phyloP scores from a whole-genome alignment of 768 basidiomycete genomes.

The Steccherinum ochraceum region DNA sequence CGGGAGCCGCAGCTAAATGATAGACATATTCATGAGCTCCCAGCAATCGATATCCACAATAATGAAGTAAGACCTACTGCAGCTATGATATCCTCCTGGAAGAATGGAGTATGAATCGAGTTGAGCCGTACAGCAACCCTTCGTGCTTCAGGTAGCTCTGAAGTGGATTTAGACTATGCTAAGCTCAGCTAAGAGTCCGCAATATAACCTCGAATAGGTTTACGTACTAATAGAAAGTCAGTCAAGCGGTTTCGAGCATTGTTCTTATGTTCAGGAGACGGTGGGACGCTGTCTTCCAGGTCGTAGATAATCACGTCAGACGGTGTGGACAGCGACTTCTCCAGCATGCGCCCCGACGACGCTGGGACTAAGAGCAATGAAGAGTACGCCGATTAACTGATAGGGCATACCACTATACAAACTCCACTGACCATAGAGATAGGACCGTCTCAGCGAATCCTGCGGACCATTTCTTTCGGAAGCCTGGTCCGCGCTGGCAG shows the following conservation, averaged over 20 bases:
- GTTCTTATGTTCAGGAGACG: conserved; percentile 48
- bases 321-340: conserved; percentile 57
- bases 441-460: conserved; percentile 43
- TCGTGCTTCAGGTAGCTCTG: conserved; percentile 34
- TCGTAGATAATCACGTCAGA: conserved; percentile 85
- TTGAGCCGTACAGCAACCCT: conserved; percentile 72
- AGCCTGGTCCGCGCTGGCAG: no score
- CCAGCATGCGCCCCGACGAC: conserved; percentile 74
- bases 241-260: conserved; percentile 49
- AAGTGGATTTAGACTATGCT: conserved; percentile 6
- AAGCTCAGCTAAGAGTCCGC: not conserved
- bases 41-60: no score
- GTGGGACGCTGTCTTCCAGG: conserved; percentile 81
- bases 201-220: not conserved
- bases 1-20: conserved; percentile 38
- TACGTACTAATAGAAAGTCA: conserved; percentile 49
- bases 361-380: conserved; percentile 52
- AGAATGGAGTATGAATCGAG: conserved; percentile 58
- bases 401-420: not conserved
- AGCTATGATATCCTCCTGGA: conserved; percentile 54
- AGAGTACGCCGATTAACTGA: not conserved
- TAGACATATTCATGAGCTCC: no score
- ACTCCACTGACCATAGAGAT: conserved; percentile 44
- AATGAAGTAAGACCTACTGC: conserved; percentile 35
- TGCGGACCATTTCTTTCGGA: no score